A percentile compares a stretch with the other conserved stretches of the same genome.
Conservation (phyloP, 306 rosid species). For the Alnus rubra region DNA sequence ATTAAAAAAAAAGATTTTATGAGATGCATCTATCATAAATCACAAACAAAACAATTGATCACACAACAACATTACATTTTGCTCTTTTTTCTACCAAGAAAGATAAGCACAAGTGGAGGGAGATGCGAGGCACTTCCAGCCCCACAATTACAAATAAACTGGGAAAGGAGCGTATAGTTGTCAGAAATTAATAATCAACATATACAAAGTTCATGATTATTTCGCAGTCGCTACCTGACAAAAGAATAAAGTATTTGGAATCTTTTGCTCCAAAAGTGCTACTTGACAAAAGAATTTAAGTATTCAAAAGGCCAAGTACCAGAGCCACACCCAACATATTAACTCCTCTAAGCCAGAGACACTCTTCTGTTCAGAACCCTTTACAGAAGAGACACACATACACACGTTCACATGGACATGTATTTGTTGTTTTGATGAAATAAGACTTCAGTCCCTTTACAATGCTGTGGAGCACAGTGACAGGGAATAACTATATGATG, state of each 20-base stretch:
- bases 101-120: background rate
- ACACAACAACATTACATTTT: background rate
- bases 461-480: background rate
- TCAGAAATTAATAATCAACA: background rate
- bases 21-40: background rate
- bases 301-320: background rate
- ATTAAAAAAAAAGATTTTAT: background rate
- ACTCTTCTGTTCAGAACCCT: background rate
- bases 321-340: background rate
- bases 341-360: background rate
- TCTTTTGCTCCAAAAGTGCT: background rate
- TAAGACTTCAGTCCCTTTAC: background rate
- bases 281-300: background rate
- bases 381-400: background rate
- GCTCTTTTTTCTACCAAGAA: background rate
- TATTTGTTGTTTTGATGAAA: background rate
- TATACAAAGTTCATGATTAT: background rate
- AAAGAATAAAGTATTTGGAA: too few species aligned
- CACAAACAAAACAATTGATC: background rate
- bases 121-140: background rate
- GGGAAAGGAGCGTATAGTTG: background rate
- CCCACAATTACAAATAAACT: background rate
- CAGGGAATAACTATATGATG: slow-evolving; percentile 3
- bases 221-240: background rate
- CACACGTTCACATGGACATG: background rate